phyloP scores from a whole-genome alignment of 306 rosid species.

The Sphenostylis stenocarpa region DNA sequence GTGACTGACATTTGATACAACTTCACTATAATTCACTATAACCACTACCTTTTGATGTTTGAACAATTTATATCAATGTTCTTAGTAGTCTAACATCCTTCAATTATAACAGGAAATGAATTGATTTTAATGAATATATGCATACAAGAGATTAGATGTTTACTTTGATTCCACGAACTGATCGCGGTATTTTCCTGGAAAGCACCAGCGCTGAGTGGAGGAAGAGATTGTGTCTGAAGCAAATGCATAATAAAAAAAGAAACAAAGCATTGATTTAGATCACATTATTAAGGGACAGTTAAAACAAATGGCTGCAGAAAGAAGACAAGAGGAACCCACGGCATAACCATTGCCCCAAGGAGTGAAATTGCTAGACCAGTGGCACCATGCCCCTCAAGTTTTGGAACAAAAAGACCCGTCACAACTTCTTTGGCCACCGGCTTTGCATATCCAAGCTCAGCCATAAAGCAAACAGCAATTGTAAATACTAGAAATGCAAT shows the following conservation, averaged over 20 bases:
- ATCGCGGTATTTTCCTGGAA: constrained; percentile 82
- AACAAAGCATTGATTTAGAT: not conserved
- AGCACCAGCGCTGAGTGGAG: constrained; percentile 93
- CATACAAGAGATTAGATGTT: constrained; percentile 22
- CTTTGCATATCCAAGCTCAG: constrained; percentile 33
- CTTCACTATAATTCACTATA: not conserved
- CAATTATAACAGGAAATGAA: not conserved
- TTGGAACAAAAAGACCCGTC: constrained; percentile 37
- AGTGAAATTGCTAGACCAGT: constrained; percentile 92
- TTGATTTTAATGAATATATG: not conserved
- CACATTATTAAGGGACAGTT: not conserved
- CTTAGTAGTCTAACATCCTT: not conserved
- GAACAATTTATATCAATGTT: not conserved
- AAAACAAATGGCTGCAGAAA: not conserved
- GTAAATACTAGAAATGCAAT: constrained; percentile 78
- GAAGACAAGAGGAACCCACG: constrained; percentile 55
- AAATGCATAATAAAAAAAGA: constrained; percentile 30
- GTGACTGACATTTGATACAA: not conserved
- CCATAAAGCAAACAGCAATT: constrained; percentile 72
- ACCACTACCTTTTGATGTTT: too few species aligned
- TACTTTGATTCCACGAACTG: constrained; percentile 72
- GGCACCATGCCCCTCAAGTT: constrained; percentile 78
- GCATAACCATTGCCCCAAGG: constrained; percentile 97
- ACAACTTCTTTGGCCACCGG: constrained; percentile 34
- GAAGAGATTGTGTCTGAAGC: constrained; percentile 79